Percentiles rank a stretch among this genome's conserved stretches.
Evolutionary conservation across 225 moss, liverwort and hornwort genomes (phyloP).

Genomic region (Physcomitrellopsis africana): DNA sequence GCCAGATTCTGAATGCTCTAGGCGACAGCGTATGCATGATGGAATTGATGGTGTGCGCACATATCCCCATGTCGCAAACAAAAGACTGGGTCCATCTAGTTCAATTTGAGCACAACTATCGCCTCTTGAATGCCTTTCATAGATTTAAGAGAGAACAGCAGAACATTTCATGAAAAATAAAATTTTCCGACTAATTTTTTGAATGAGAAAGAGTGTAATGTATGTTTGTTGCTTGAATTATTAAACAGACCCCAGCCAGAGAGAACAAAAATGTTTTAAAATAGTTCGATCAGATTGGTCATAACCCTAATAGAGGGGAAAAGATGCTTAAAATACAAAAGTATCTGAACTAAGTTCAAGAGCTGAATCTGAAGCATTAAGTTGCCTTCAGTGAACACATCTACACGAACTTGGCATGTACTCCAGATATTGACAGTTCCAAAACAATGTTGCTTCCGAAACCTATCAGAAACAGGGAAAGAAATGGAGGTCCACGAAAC

Average conservation of each 20-base stretch:
- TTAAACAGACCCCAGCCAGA: constrained; percentile 22
- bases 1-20: constrained; percentile 48
- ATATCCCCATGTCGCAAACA: constrained; percentile 10
- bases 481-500: constrained; percentile 28
- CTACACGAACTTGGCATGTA: constrained; percentile 31
- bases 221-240: constrained; percentile 18
- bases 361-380: constrained; percentile 14
- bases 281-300: constrained; percentile 15
- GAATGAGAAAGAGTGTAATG: constrained; percentile 23
- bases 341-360: constrained; percentile 23
- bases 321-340: constrained; percentile 43
- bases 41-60: constrained; percentile 42
- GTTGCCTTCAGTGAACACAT: constrained; percentile 36
- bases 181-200: constrained; percentile 12
- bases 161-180: no score
- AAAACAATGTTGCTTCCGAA: constrained; percentile 24
- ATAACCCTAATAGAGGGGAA: constrained; percentile 7
- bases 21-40: constrained; percentile 47
- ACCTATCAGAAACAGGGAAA: constrained; percentile 28
- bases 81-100: neutral
- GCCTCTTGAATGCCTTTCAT: neutral
- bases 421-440: constrained; percentile 32
- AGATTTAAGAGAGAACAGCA: neutral
- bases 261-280: constrained; percentile 19
- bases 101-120: constrained; percentile 16